Base-by-base conservation (phyloP, 148 eudicot genomes). In the Chenopodium formosanum region DNA sequence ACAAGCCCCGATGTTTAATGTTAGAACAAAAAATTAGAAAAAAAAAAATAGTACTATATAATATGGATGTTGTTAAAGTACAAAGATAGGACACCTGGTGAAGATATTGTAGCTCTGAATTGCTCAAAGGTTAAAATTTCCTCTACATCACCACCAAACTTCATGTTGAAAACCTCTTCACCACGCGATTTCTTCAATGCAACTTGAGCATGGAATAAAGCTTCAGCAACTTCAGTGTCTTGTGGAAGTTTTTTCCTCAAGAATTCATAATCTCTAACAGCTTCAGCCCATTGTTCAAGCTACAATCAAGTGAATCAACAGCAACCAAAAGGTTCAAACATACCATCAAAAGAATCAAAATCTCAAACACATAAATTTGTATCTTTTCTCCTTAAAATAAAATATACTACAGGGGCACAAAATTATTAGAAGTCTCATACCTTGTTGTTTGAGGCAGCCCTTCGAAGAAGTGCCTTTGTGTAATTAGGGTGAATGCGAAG, bases 261-360 rank as follows among this genome's bases (percentile, higher is more conserved):
- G 50, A 86, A 81, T 86, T 93, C 98, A 56, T 93, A 95, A 87
- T 95, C 98, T 82, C 90, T 88, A 58, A 92, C 92, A 46, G 98
- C 94, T 69, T 92, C 97, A 79, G 79, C 88, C 97, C 97, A 95
- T 12, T 89, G 84, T 79, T 95, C 92, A 79, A 95, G 97, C 98
- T 95, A 79, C 82, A 85, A 86, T 40, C 7, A 40, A 40, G 44
- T 40, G 44, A 40, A 40, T 44, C 52, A 73, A 79, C 34, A 80
- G 56, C 52, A 70, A 62, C 63, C 60, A 70, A 84, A 56, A 63
- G 8, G 73, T 70, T 84, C 31, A 75, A 29, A 60, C 10, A 40
- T 75, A 71, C 17, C 4, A 62, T 22, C 0, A 23, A 31, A 70
- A 27, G 47, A 27, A 40, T 40, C 44, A 40, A 40, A 40, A 40